phyloP scores from a whole-genome alignment of 306 rosid species.

The Arachis stenosperma region DNA sequence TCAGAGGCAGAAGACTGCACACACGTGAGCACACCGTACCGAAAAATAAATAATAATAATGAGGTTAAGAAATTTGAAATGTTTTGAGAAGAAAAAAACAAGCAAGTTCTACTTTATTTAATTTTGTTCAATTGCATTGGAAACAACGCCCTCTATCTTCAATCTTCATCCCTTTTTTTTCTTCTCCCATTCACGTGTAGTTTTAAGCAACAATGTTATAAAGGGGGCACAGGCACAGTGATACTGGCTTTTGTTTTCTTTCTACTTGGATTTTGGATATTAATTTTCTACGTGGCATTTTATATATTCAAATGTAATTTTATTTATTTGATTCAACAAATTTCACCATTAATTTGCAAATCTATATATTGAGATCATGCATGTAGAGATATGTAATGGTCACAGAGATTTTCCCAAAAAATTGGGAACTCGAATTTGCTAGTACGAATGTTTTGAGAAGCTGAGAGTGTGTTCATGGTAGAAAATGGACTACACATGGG shows the following conservation, averaged over 20 bases:
- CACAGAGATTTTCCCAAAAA: conserved; percentile 41
- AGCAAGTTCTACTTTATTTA: conserved; percentile 36
- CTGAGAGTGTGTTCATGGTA: conserved; percentile 2
- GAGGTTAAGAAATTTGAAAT: conserved; percentile 34
- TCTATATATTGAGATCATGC: conserved; percentile 15
- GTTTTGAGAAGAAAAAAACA: conserved; percentile 26
- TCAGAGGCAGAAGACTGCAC: conserved; percentile 43
- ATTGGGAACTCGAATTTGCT: conserved; percentile 17
- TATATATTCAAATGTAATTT: conserved; percentile 35
- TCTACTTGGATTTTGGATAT: conserved; percentile 41
- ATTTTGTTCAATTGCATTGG: conserved; percentile 41
- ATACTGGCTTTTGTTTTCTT: conserved; percentile 66
- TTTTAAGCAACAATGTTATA: conserved; percentile 39
- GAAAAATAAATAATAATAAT: background rate
- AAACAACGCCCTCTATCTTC: conserved; percentile 54
- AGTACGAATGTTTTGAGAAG: conserved; percentile 43
- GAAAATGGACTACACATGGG: conserved; percentile 44
- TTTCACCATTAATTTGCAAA: conserved; percentile 39
- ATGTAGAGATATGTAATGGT: conserved; percentile 2
- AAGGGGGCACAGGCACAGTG: conserved; percentile 40
- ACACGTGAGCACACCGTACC: conserved; percentile 56
- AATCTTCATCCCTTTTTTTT: background rate
- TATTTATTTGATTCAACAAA: conserved; percentile 17
- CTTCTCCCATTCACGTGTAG: conserved; percentile 65
- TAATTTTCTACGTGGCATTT: conserved; percentile 29